Conservation (phyloP, 2,329 filamentous ascomycete genomes). For the Beauveria rudraprayagi region DNA sequence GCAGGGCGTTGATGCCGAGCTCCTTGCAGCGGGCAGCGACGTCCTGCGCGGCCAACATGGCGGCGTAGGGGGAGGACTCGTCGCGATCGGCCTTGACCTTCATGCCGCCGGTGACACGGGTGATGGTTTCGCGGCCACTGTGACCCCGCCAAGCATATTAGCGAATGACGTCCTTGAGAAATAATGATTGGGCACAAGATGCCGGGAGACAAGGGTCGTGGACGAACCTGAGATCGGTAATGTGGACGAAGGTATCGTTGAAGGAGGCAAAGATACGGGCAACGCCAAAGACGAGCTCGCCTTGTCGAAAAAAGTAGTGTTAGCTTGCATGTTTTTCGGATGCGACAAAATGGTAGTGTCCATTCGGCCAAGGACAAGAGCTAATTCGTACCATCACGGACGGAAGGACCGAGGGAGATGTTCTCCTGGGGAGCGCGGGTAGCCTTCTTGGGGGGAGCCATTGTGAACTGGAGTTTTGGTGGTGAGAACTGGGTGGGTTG, state of each 20-base stretch:
- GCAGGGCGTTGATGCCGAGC: slow-evolving; percentile 77
- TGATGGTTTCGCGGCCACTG: slow-evolving; percentile 99
- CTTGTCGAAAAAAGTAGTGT: slow-evolving; percentile 36
- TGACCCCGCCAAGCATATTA: slow-evolving; percentile 22
- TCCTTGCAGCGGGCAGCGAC: slow-evolving; percentile 79
- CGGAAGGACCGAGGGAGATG: slow-evolving; percentile 94
- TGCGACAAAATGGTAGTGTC: too few relatives aligned
- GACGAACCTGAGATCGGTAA: slow-evolving; percentile 93
- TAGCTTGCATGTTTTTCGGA: too few relatives aligned
- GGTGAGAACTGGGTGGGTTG: slow-evolving; percentile 10
- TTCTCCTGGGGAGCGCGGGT: slow-evolving; percentile 84
- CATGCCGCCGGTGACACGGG: slow-evolving; percentile 99
- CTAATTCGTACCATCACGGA: slow-evolving; percentile 71
- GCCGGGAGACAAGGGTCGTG: too few relatives aligned
- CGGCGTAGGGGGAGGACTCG: slow-evolving; percentile 98
- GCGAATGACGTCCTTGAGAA: slow-evolving; percentile 12
- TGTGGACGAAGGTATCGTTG: slow-evolving; percentile 94
- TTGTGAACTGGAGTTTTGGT: slow-evolving; percentile 31
- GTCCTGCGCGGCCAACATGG: slow-evolving; percentile 99
- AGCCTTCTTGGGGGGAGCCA: slow-evolving; percentile 88
- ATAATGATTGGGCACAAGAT: too few relatives aligned
- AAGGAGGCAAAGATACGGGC: slow-evolving; percentile 93
- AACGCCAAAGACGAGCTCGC: slow-evolving; percentile 96
- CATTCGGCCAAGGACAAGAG: too few relatives aligned
- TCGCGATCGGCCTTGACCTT: slow-evolving; percentile 99